phyloP scores from a whole-genome alignment of 768 basidiomycete genomes.

The Mycena epipterygia region DNA sequence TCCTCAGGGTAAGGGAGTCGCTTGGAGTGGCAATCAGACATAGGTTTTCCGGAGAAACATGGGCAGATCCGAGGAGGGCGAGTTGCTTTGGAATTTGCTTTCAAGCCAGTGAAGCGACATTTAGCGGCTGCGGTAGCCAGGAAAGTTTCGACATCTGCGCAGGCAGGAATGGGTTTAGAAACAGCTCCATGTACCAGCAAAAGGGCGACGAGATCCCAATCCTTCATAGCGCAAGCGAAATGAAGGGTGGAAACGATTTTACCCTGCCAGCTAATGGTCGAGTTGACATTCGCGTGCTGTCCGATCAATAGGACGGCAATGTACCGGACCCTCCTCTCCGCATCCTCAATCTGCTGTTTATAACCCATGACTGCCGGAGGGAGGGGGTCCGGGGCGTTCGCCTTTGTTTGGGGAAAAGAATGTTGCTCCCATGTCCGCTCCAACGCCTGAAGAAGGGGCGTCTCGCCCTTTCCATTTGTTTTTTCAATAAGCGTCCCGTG shows the following conservation, averaged over 20 bases:
- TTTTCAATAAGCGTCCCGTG: slow-evolving; percentile 12
- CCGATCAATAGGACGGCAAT: slow-evolving; percentile 34
- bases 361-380: not conserved
- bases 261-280: slow-evolving; percentile 20
- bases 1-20: slow-evolving; percentile 34
- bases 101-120: slow-evolving; percentile 13
- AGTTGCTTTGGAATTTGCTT: slow-evolving; percentile 2
- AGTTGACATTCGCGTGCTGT: slow-evolving; percentile 39
- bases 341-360: slow-evolving; percentile 10
- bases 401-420: not conserved
- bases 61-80: slow-evolving; percentile 41
- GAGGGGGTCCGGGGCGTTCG: not conserved
- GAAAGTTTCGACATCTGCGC: slow-evolving; percentile 5
- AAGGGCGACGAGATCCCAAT: slow-evolving; percentile 38
- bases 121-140: slow-evolving; percentile 13
- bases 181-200: slow-evolving; percentile 39
- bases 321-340: slow-evolving; percentile 13
- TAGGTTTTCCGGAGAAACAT: slow-evolving; percentile 42
- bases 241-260: slow-evolving; percentile 29
- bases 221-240: slow-evolving; percentile 29
- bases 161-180: slow-evolving; percentile 15
- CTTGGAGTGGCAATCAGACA: slow-evolving; percentile 37
- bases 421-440: slow-evolving; percentile 16
- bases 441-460: slow-evolving; percentile 27
- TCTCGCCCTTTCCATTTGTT: slow-evolving; percentile 16